These are phyloP conservation scores for Parachlorella kessleri DNA, from an alignment of 139 green algal species.

Conservation along the genomic window DNA sequence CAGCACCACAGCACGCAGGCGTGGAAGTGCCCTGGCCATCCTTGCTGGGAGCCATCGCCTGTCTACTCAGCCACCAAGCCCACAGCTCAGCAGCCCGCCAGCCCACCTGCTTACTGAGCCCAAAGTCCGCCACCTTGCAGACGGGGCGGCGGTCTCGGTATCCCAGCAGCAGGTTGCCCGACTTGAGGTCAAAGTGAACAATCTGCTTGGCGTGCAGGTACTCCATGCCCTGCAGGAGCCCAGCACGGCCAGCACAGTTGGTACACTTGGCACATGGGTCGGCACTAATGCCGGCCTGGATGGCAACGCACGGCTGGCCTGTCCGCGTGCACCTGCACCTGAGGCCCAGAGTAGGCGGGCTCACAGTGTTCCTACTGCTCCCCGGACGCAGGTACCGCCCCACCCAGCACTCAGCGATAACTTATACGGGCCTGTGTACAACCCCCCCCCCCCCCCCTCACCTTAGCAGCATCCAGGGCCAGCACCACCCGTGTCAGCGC, in stretches of 20 bases:
- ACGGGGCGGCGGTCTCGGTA: constrained; percentile 64
- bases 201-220: constrained; percentile 79
- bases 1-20: neutral
- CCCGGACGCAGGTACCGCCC: too few species aligned
- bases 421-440: too few species aligned
- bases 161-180: constrained; percentile 70
- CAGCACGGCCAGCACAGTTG: too few species aligned
- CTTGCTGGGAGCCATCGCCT: too few species aligned
- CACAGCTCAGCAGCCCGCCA: neutral
- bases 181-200: constrained; percentile 85
- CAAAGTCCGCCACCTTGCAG: constrained; percentile 85
- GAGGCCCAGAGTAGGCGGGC: too few species aligned
- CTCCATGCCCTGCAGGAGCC: constrained; percentile 81
- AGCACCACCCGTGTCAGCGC: constrained; percentile 45
- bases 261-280: too few species aligned
- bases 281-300: too few species aligned
- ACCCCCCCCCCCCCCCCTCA: neutral
- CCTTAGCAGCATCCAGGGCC: constrained; percentile 59
- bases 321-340: too few species aligned
- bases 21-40: too few species aligned
- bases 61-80: neutral
- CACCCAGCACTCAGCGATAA: too few species aligned
- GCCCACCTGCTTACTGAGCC: constrained; percentile 58
- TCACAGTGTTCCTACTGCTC: too few species aligned
- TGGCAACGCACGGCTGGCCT: too few species aligned